Conservation (phyloP, 345 rosid species). For the Hibiscus tridactylites region DNA sequence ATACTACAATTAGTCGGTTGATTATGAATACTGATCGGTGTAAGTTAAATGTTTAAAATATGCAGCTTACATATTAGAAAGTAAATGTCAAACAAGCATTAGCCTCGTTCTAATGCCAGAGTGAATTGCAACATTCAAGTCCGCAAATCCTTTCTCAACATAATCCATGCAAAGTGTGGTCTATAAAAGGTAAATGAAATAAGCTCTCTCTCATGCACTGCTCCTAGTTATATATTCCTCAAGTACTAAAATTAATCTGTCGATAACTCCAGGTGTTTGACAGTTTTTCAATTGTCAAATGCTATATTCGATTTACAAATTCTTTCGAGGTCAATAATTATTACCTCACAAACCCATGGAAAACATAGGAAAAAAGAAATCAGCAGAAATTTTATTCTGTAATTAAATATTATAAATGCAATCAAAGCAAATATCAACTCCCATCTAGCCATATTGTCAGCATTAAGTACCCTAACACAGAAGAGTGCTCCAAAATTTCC, state of each 20-base stretch:
- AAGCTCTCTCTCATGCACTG: not conserved
- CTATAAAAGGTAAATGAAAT: not conserved
- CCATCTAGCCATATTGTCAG: not conserved
- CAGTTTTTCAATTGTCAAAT: not conserved
- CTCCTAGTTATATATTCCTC: not conserved
- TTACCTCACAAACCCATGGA: not conserved
- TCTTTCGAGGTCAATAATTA: not conserved
- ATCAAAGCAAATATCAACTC: not conserved
- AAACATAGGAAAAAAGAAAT: not conserved
- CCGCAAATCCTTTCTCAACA: not conserved
- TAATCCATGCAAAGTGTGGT: not conserved
- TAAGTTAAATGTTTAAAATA: not conserved
- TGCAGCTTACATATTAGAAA: not conserved
- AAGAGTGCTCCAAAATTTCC: not conserved
- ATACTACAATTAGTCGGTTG: not conserved
- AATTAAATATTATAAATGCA: not conserved
- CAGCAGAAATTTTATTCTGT: not conserved
- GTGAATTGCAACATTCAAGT: not conserved
- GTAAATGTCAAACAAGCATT: too few relatives aligned
- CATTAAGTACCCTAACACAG: not conserved
- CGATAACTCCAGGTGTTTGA: not conserved
- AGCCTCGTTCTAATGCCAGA: too few relatives aligned
- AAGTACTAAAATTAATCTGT: not conserved
- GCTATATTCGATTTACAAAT: constrained; percentile 1
- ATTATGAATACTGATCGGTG: not conserved